Base-by-base conservation (phyloP, 495 filamentous ascomycete species). In the Aspergillus egyptiacus region DNA sequence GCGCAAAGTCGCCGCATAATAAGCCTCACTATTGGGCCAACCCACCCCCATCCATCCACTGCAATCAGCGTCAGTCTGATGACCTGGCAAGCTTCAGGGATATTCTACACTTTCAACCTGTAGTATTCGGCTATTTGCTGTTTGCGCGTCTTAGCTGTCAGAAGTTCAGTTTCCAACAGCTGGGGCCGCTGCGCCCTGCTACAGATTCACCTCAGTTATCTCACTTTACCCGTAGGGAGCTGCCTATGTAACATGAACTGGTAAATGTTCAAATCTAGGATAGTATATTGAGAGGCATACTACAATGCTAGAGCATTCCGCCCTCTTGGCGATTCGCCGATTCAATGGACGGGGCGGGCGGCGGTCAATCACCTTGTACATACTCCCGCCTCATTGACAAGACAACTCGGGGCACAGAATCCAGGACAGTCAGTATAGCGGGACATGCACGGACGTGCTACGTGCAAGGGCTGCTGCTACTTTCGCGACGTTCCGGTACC, bases 21-120 rank as follows among this genome's bases (percentile, higher is more conserved):
- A 28, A 17, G 20, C 46, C 32, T 28, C 45, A 22, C 17, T 57
- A 40, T 50, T 57, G 53, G 54, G 54, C 28, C 49, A 25, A 46
- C 32, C 38, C 30, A 44, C 43, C 46, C 39, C 37, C 39, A 27
- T 17, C 41, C 13, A 14, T 25, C 27, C 5, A 15, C 17, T 42
- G 27, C 47, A 37, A 39, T 40, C 35, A n/a, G 1, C 6, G 10
- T 41, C 17, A 50, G 31, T 42, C 47, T 17, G 47, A 50, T 50
- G 47, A 42, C 47, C 41, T n/a, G n/a, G n/a, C 18, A 17, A 14
- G 25, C 10, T 23, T 23, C 25, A 41, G 9, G 43, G 40, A 43
- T 43, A 24, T 35, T 11, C 14, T 14, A 13, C 13, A n/a, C n/a
- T n/a, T n/a, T n/a, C n/a, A n/a, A n/a, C n/a, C n/a, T n/a, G n/a